Evolutionary conservation across 768 basidiomycete genomes (phyloP).

Genomic region (Lactarius deliciosus): DNA sequence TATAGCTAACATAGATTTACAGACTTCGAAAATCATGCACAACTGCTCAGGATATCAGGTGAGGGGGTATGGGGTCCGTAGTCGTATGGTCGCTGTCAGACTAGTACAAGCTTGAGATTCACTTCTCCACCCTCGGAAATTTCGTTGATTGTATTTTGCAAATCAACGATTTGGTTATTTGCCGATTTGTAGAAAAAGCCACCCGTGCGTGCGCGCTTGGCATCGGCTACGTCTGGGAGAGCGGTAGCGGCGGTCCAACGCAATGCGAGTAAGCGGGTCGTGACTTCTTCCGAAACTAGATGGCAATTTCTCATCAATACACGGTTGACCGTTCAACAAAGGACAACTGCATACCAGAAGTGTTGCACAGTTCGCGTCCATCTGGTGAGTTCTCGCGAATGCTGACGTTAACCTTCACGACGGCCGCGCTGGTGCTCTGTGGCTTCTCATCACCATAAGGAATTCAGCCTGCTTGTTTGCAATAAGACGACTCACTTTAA

Average conservation of each 20-base stretch:
- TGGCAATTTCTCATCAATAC: background rate
- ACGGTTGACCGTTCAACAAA: background rate
- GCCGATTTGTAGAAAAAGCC: slow-evolving; percentile 14
- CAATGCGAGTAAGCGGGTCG: slow-evolving; percentile 18
- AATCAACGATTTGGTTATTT: background rate
- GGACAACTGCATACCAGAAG: slow-evolving; percentile 8
- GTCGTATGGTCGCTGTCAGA: slow-evolving; percentile 2
- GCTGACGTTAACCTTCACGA: slow-evolving; percentile 6
- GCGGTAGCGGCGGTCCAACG: slow-evolving; percentile 13
- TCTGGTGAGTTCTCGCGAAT: background rate
- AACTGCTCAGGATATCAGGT: background rate
- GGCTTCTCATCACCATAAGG: slow-evolving; percentile 3
- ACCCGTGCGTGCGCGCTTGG: slow-evolving; percentile 13
- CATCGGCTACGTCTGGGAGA: background rate
- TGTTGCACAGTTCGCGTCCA: background rate
- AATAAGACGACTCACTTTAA: slow-evolving; percentile 1
- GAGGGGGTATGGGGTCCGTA: background rate
- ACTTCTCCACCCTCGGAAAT: background rate
- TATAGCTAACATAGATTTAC: slow-evolving; percentile 7
- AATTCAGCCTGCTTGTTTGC: background rate
- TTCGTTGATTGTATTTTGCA: background rate
- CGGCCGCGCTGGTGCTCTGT: background rate
- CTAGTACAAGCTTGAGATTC: slow-evolving; percentile 7
- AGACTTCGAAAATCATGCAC: slow-evolving; percentile 5
- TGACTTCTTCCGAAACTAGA: slow-evolving; percentile 8